Base-by-base conservation (phyloP, 2,329 filamentous ascomycete genomes). In the Penicillium sp. region DNA sequence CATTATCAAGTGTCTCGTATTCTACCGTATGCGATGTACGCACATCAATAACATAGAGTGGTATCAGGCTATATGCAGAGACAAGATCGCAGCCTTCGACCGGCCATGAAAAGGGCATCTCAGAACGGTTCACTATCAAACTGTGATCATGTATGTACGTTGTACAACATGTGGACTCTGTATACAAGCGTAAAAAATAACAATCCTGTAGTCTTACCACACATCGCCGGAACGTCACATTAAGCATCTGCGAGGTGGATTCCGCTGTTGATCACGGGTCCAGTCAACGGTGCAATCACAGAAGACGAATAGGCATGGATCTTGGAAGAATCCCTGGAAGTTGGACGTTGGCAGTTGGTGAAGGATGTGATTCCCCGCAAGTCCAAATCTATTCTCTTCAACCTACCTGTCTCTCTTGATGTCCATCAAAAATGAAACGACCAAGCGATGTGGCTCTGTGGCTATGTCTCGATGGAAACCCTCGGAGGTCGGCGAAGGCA, bases 221-320 rank as follows among this genome's bases (percentile, higher is more conserved):
- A n/a, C 66, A 78, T 45, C 32, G 13, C 23, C 70, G 73, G 30
- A 38, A 54, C 16, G 38, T 57, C n/a, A n/a, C 14, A 51, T 51
- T 57, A 50, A 54, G 51, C 51, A 54, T 46, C 23, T 48, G 11
- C 13, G n/a, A 18, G 19, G 47, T 43, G 29, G 30, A 27, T 49
- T 42, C 40, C 6, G 10, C 18, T 50, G 14, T 27, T 29, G n/a
- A 29, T 19, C 29, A n/a, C 39, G 36, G 27, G 18, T n/a, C 48
- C 48, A 30, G 40, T 45, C 29, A n/a, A 40, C 30, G 27, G 18
- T 23, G 39, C 48, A 30, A 32, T 45, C n/a, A 19, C 26, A 8
- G 19, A 10, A 14, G 30, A 19, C n/a, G 27, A 18, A 6, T 36
- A 30, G 11, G 16, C 35, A 39, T 11, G 6, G 26, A 34, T 30